Evolutionary conservation across 2,329 filamentous ascomycete species (phyloP).

Genomic region (Paracoccidioides lutzii): DNA sequence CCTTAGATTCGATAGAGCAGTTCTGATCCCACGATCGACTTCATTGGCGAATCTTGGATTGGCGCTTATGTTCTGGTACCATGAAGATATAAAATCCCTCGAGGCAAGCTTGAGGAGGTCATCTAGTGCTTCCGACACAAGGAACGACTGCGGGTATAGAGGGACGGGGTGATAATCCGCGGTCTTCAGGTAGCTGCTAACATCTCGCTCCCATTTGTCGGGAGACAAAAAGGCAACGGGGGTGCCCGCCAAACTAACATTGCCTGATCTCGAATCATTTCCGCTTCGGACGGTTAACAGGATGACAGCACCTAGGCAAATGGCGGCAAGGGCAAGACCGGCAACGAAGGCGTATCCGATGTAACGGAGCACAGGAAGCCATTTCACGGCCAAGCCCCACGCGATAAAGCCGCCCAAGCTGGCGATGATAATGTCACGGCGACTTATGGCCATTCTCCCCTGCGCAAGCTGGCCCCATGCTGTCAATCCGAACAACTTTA

Average conservation of each 20-base stretch:
- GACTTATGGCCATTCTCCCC: constrained; percentile 36
- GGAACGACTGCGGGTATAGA: constrained; percentile 62
- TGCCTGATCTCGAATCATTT: constrained; percentile 33
- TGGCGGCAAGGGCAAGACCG: constrained; percentile 46
- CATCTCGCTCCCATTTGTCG: constrained; percentile 57
- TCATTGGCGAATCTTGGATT: constrained; percentile 72
- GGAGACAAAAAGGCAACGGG: constrained; percentile 47
- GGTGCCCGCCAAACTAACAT: constrained; percentile 15
- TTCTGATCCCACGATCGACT: constrained; percentile 67
- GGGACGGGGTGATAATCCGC: constrained; percentile 55
- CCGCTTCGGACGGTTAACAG: constrained; percentile 41
- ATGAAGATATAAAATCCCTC: constrained; percentile 73
- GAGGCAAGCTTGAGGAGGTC: constrained; percentile 62
- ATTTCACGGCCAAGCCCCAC: constrained; percentile 77
- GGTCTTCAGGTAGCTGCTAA: constrained; percentile 50
- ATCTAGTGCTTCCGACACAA: constrained; percentile 69
- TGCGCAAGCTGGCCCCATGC: constrained; percentile 25
- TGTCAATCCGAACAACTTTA: constrained; percentile 5
- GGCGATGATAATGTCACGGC: constrained; percentile 32
- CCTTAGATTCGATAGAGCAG: constrained; percentile 56
- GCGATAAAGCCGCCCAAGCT: constrained; percentile 48
- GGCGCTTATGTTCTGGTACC: constrained; percentile 78
- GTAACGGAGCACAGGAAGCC: constrained; percentile 72
- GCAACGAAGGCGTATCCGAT: constrained; percentile 69
- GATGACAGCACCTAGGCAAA: constrained; percentile 46